A percentile compares a stretch with the other conserved stretches of the same genome.
These are phyloP conservation scores for Nannochloropsis gaditana DNA, from an alignment of 108 stramenopile species.

Conservation along the genomic window DNA sequence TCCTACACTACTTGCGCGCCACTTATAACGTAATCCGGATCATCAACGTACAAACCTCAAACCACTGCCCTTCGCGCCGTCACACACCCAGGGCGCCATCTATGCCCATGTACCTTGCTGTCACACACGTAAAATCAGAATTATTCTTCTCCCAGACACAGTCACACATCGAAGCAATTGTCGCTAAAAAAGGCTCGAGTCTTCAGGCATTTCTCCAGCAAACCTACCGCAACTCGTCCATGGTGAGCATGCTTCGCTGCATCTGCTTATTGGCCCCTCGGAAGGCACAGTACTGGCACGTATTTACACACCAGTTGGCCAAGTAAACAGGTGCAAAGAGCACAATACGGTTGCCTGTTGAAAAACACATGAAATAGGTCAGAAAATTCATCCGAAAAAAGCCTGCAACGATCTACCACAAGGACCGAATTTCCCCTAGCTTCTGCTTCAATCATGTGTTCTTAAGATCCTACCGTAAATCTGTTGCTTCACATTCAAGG, in stretches of 20 bases:
- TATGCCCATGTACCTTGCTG: no score
- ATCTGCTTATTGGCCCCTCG: neutral
- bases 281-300: slow-evolving; percentile 19
- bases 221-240: neutral
- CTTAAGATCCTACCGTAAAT: neutral
- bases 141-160: no score
- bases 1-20: no score
- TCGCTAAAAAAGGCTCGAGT: no score
- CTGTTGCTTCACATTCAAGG: slow-evolving; percentile 9
- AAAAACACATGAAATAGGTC: no score
- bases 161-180: no score
- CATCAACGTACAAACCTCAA: no score
- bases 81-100: no score
- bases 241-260: slow-evolving; percentile 9
- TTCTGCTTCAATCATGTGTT: neutral
- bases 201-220: no score
- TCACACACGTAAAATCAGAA: no score
- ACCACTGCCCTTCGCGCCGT: no score
- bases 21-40: no score
- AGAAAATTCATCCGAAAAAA: neutral
- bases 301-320: slow-evolving; percentile 7
- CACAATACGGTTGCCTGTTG: slow-evolving; percentile 18
- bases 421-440: neutral
- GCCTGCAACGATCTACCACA: neutral
- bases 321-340: neutral